Conservation (phyloP, 768 basidiomycete species). For the Daedaleopsis sinensis region DNA sequence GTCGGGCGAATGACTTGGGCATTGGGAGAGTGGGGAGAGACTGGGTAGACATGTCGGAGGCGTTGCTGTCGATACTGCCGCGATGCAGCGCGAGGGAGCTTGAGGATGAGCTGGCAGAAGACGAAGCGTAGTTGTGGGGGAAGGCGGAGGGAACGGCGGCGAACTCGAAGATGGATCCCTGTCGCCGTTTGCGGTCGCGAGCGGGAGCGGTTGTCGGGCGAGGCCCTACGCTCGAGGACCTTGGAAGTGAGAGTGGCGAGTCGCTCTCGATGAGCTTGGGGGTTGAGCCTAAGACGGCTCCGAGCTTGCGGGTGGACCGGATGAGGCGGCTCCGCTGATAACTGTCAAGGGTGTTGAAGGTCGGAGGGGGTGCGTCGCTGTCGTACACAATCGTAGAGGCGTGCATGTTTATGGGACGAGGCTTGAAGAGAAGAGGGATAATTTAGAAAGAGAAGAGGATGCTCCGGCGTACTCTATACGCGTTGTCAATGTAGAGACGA, state of each 20-base stretch:
- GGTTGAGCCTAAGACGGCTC: constrained; percentile 56
- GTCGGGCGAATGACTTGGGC: constrained; percentile 20
- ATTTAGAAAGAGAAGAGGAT: not conserved
- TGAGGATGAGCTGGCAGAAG: constrained; percentile 24
- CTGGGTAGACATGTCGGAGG: constrained; percentile 1
- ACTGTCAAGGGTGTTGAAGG: constrained; percentile 55
- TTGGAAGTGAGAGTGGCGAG: not conserved
- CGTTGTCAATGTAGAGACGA: not conserved
- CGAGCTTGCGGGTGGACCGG: constrained; percentile 61
- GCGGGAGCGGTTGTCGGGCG: not conserved
- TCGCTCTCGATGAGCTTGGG: constrained; percentile 53
- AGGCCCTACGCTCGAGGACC: constrained; percentile 1
- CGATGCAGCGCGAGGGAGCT: constrained; percentile 28
- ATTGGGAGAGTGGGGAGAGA: constrained; percentile 12
- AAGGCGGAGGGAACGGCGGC: constrained; percentile 7
- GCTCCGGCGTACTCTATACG: not conserved
- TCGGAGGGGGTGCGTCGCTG: constrained; percentile 48
- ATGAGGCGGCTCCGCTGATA: constrained; percentile 55
- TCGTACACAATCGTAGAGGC: not conserved
- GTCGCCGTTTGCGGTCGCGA: constrained; percentile 17
- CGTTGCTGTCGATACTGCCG: constrained; percentile 26
- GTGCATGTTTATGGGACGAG: not conserved
- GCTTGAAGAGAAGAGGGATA: no score
- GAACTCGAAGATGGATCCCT: constrained; percentile 18
- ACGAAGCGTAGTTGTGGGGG: constrained; percentile 20